Base-by-base conservation (phyloP, 2,329 filamentous ascomycete genomes). In the Ampelomyces quisqualis region DNA sequence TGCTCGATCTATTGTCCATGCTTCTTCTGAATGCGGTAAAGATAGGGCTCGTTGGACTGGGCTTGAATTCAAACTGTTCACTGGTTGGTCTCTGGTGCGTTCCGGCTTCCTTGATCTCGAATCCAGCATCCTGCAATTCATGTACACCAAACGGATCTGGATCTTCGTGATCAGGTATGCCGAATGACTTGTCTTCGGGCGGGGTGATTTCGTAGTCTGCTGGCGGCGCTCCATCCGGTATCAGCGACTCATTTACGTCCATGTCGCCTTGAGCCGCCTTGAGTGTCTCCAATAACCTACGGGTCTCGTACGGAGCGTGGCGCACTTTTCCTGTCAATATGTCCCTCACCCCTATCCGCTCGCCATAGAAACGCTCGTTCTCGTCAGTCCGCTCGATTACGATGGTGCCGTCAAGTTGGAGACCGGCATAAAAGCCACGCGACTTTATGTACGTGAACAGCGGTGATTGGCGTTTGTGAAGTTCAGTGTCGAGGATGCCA, bases 81-180 rank as follows among this genome's bases (percentile, higher is more conserved):
- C 85, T 89, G 17, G 80, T 76, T 2, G 90, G 88, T 40, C 88
- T 77, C 38, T 80, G 75, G 34, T 82, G 80, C 2, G 84, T 85
- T 22, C 89, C 90, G n/a, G 90, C 90, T 71, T 96, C 90, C 37
- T 87, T 81, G 52, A 97, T 93, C 56, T 91, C 88, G 40, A 96
- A 73, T 2, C 91, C 91, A 46, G 90, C 87, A 73, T 89, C 85
- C 63, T 95, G 89, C n/a, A 97, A 72, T 6, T 91, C 90, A 50
- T 90, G 79, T 18, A 96, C 86, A 17, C 91, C 91, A 61, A 88
- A 97, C 0, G 91, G 91, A 64, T 97, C 91, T 0, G 90, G 90
- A 56, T 97, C 91, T 39, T 90, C 82, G 3, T 74, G 70, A 49
- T 85, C 82, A 1, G 89, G 90, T 11, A 95, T 75, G 2, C 90